Base-by-base conservation (phyloP, 768 basidiomycete species). In the Kwoniella dejecticola region DNA sequence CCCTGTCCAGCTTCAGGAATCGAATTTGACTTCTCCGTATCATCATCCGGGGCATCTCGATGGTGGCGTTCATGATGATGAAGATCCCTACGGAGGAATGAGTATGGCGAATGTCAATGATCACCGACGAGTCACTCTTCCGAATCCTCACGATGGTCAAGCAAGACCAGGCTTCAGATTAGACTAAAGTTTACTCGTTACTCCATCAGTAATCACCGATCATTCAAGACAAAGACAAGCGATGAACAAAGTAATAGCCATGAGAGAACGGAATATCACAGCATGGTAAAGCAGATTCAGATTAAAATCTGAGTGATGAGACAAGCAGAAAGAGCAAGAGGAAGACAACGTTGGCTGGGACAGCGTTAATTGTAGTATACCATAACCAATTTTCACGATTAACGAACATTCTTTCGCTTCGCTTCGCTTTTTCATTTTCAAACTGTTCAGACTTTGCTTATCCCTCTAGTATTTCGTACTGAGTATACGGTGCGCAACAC, bases 1-100 rank as follows among this genome's bases (percentile, higher is more conserved):
- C 12, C 52, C 57, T 23, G 58, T 73, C 5, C 62, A 60, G 50
- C 42, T 55, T 44, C 60, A 63, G 19, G 41, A 19, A 42, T 42
- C 41, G 19, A 42, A 42, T 19, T 24, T 36, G n/a, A 23, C 21
- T 41, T 26, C 46, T 21, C 29, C 15, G 29, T 42, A 44, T 19
- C 8, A 31, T 24, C 48, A 44, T 29, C 12, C 12, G 38, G 19
- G 19, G 6, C 48, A 44, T 29, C 12, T 17, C 40, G 19, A 24
- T 17, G 44, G 38, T 26, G 52, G n/a, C 12, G 23, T 52, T 4
- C 33, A 36, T 3, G 52, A 54, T 27, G 45, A 49, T 46, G 45
- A 53, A 24, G 44, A 54, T 30, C 45, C 45, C 7, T 53, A 55
- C 19, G 53, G 52, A 23, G 60, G 60, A 6, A 54, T 62, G 52